These are phyloP conservation scores for Paraconiothyrium sp. DNA, from an alignment of 2,329 filamentous ascomycete genomes.

Conservation along the genomic window DNA sequence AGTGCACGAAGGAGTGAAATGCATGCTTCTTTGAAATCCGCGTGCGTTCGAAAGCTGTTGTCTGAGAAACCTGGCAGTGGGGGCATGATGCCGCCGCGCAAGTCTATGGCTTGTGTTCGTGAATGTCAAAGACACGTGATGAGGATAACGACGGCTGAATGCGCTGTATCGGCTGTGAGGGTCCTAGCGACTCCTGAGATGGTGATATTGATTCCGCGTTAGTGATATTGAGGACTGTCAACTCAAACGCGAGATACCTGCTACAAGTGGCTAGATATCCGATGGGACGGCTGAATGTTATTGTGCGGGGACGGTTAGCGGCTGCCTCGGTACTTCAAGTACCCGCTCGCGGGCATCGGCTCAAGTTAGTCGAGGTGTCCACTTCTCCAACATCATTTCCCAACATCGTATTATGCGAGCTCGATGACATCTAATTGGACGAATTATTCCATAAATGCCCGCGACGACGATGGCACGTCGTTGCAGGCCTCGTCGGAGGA, in stretches of 20 bases:
- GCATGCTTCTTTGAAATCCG: conserved; percentile 38
- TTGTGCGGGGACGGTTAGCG: conserved; percentile 7
- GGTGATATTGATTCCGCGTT: not conserved
- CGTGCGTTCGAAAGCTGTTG: conserved; percentile 35
- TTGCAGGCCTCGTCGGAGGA: conserved; percentile 37
- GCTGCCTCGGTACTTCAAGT: conserved; percentile 6
- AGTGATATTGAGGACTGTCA: not conserved
- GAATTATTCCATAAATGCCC: conserved; percentile 42
- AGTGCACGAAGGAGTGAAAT: conserved; percentile 36
- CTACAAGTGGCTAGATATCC: conserved; percentile 1
- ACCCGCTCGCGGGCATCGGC: conserved; percentile 24
- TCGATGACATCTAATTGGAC: conserved; percentile 46
- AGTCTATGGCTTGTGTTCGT: not conserved
- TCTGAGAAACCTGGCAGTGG: conserved; percentile 40
- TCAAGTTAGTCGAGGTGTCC: conserved; percentile 38
- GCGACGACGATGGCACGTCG: conserved; percentile 32
- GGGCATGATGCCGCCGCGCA: conserved; percentile 31
- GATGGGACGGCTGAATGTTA: not conserved
- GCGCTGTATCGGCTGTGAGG: not conserved
- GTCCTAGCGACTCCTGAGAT: not conserved
- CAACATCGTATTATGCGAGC: conserved; percentile 8
- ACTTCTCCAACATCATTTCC: conserved; percentile 17
- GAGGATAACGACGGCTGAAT: not conserved
- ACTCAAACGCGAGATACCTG: not conserved
- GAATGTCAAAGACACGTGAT: not conserved